A percentile compares a stretch with the other conserved stretches of the same genome.
Evolutionary conservation across 2,329 filamentous ascomycete genomes (phyloP).

Genomic region (Colletotrichum gloeosporioides): DNA sequence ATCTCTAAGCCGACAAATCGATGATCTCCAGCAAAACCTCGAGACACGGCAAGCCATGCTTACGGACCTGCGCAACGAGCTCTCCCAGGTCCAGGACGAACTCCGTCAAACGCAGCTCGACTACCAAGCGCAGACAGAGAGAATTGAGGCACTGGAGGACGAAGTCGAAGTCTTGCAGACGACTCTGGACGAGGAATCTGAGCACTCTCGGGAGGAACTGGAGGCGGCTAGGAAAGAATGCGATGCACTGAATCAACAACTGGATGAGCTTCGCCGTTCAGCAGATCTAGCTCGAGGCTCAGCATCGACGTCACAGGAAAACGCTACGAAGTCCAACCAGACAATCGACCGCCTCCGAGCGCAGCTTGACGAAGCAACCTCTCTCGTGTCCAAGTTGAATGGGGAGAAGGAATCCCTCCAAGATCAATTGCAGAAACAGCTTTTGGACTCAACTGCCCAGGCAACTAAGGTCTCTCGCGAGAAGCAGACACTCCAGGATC

Average conservation of each 20-base stretch:
- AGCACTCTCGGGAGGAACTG: conserved; percentile 58
- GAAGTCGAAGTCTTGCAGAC: conserved; percentile 77
- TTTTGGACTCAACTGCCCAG: conserved; percentile 64
- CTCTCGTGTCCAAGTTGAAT: conserved; percentile 18
- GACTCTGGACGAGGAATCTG: conserved; percentile 68
- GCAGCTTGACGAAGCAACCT: conserved; percentile 19
- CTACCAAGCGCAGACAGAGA: conserved; percentile 66
- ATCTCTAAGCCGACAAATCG: conserved; percentile 73
- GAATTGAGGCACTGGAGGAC: conserved; percentile 72
- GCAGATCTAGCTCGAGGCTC: conserved; percentile 18
- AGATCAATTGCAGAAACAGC: conserved; percentile 59
- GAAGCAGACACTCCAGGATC: conserved; percentile 67
- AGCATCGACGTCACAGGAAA: conserved; percentile 16
- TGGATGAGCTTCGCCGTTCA: conserved; percentile 36
- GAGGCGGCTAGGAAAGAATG: conserved; percentile 50
- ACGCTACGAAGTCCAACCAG: conserved; percentile 29
- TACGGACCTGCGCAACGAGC: conserved; percentile 69
- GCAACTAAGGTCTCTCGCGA: conserved; percentile 63
- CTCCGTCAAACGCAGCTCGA: conserved; percentile 72
- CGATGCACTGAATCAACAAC: conserved; percentile 47
- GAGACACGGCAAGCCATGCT: conserved; percentile 69
- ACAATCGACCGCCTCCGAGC: conserved; percentile 35
- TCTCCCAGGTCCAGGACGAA: conserved; percentile 71
- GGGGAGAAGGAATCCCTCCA: conserved; percentile 41
- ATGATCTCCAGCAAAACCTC: conserved; percentile 75